Evolutionary conservation across 768 basidiomycete species (phyloP).

Genomic region (Rhodocollybia butyracea): DNA sequence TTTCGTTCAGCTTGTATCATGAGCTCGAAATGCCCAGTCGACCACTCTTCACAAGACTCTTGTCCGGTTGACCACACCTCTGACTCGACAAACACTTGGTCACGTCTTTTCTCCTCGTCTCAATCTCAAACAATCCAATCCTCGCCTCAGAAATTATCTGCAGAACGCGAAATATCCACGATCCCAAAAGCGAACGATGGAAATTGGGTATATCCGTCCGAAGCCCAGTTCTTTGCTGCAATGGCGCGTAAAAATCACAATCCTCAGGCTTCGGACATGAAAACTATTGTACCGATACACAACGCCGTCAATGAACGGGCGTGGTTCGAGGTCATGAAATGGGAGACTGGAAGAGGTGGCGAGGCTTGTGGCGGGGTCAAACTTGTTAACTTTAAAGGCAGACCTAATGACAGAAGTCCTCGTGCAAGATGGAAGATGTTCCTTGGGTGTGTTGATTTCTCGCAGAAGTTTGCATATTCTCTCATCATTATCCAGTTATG

Average conservation of each 20-base stretch:
- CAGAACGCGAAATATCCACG: conserved; percentile 78
- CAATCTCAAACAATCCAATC: conserved; percentile 17
- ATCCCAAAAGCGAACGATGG: conserved; percentile 73
- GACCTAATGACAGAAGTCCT: conserved; percentile 74
- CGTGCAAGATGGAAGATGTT: conserved; percentile 81
- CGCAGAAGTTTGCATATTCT: conserved; percentile 5
- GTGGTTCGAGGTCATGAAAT: conserved; percentile 78
- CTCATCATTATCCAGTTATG: conserved; percentile 54
- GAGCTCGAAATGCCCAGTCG: conserved; percentile 46
- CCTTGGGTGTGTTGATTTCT: conserved; percentile 65
- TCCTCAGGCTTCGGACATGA: conserved; percentile 88
- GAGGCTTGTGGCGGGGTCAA: conserved; percentile 78
- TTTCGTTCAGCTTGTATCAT: conserved; percentile 7
- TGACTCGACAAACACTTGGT: conserved; percentile 37
- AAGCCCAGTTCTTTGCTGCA: conserved; percentile 97
- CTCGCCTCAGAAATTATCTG: conserved; percentile 45
- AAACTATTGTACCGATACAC: conserved; percentile 94
- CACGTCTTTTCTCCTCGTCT: conserved; percentile 38
- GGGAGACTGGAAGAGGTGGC: conserved; percentile 81
- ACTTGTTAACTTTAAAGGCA: conserved; percentile 89
- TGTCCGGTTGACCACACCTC: conserved; percentile 41
- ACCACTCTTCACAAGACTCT: conserved; percentile 29
- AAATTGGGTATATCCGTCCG: conserved; percentile 98
- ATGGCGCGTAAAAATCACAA: conserved; percentile 94
- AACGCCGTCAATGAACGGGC: conserved; percentile 98